Evolutionary conservation across 2,329 filamentous ascomycete genomes (phyloP).

Genomic region (Xylariaceae sp.): DNA sequence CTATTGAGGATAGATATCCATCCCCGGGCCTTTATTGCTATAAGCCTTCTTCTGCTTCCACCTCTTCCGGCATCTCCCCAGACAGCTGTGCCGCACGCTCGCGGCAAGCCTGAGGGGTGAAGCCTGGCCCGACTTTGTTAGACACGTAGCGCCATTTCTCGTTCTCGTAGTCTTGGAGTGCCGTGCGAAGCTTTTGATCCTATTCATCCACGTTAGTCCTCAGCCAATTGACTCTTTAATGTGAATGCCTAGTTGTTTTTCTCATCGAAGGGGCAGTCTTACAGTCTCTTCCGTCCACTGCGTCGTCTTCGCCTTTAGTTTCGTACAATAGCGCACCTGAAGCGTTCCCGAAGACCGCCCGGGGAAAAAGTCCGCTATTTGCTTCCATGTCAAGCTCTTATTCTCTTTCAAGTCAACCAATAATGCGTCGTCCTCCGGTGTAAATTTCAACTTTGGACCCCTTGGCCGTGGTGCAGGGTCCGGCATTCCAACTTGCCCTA

Average conservation of each 20-base stretch:
- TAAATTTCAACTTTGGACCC: conserved; percentile 90
- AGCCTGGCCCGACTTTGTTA: conserved; percentile 84
- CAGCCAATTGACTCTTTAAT: neutral
- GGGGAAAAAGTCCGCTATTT: conserved; percentile 94
- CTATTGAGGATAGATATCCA: conserved; percentile 44
- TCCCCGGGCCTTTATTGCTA: conserved; percentile 51
- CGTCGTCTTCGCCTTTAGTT: conserved; percentile 88
- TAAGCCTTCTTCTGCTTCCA: conserved; percentile 37
- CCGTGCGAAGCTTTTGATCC: conserved; percentile 71
- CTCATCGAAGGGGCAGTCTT: conserved; percentile 34
- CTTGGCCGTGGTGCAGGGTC: conserved; percentile 71
- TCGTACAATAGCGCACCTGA: conserved; percentile 92
- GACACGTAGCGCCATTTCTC: conserved; percentile 92
- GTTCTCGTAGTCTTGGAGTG: conserved; percentile 79
- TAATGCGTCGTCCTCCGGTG: conserved; percentile 81
- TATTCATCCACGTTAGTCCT: conserved; percentile 35
- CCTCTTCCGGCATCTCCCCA: conserved; percentile 35
- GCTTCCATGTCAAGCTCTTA: conserved; percentile 93
- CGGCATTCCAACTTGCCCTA: conserved; percentile 84
- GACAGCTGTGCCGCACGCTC: conserved; percentile 67
- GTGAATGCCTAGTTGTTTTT: neutral
- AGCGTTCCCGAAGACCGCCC: conserved; percentile 84
- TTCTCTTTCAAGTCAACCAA: conserved; percentile 90
- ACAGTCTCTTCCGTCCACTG: conserved; percentile 94
- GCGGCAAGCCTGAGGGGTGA: conserved; percentile 80